Conservation (phyloP, 352 stramenopile species). For the Phytophthora tentaculata region DNA sequence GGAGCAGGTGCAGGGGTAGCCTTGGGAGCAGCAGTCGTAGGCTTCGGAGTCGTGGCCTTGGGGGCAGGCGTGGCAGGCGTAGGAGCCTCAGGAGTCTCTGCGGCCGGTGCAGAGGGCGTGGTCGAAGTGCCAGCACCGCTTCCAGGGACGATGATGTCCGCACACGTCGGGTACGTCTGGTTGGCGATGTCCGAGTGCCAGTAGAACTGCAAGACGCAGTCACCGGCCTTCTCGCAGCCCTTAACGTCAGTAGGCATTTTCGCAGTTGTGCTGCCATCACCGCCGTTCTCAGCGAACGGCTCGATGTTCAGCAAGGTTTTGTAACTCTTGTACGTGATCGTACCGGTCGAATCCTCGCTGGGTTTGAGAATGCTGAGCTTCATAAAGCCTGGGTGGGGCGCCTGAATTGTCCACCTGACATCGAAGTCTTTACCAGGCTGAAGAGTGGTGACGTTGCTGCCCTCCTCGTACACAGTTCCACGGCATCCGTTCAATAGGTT, state of each 20-base stretch:
- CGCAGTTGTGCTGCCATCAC: conserved; percentile 30
- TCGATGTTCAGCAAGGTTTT: conserved; percentile 43
- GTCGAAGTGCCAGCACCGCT: conserved; percentile 18
- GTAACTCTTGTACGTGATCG: conserved; percentile 55
- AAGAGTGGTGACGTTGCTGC: conserved; percentile 40
- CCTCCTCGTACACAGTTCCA: conserved; percentile 42
- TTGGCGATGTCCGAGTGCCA: conserved; percentile 47
- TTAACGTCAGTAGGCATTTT: conserved; percentile 47
- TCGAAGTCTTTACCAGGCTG: conserved; percentile 32
- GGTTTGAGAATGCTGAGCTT: conserved; percentile 65
- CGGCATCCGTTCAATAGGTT: conserved; percentile 48
- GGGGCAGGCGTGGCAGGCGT: conserved; percentile 1
- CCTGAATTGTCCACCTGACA: conserved; percentile 54
- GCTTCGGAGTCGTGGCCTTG: conserved; percentile 9
- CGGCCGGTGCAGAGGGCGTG: not conserved
- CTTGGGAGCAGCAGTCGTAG: conserved; percentile 13
- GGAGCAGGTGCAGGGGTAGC: conserved; percentile 9
- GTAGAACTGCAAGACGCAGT: conserved; percentile 49
- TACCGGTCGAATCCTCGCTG: conserved; percentile 37
- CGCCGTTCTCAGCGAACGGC: conserved; percentile 45
- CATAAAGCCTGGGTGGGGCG: conserved; percentile 57
- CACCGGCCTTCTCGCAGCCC: conserved; percentile 42
- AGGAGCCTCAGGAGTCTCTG: conserved; percentile 1
- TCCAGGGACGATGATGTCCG: conserved; percentile 42
- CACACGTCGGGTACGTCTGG: conserved; percentile 48